phyloP scores from a whole-genome alignment of 2,329 filamentous ascomycete species.

The Scedosporium aurantiacum region DNA sequence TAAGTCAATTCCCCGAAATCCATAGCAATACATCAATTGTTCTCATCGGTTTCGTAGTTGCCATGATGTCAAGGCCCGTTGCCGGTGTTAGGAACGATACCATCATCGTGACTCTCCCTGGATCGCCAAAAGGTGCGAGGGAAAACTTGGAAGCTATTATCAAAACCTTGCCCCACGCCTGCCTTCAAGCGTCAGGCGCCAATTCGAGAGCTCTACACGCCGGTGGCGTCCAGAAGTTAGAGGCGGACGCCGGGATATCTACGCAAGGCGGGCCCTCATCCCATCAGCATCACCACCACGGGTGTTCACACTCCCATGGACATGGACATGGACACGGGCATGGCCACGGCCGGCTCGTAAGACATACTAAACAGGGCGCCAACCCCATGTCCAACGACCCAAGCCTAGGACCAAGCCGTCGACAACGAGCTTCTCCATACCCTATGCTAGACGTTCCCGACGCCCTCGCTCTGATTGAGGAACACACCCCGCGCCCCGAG shows the following conservation, averaged over 20 bases:
- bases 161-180: conserved; percentile 91
- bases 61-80: conserved; percentile 90
- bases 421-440: conserved; percentile 79
- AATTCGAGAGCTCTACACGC: conserved; percentile 71
- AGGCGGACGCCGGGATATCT: conserved; percentile 60
- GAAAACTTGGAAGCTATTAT: conserved; percentile 86
- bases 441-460: conserved; percentile 82
- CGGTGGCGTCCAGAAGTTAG: conserved; percentile 73
- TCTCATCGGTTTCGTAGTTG: conserved; percentile 45
- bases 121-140: conserved; percentile 87
- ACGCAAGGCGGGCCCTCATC: conserved; percentile 18
- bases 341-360: conserved; percentile 54
- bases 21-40: not conserved
- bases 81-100: conserved; percentile 76
- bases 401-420: conserved; percentile 48
- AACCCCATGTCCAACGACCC: conserved; percentile 50
- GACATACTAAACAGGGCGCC: conserved; percentile 59
- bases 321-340: conserved; percentile 52
- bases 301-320: conserved; percentile 37
- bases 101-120: conserved; percentile 79
- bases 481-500: conserved; percentile 57
- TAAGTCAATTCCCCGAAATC: conserved; percentile 32
- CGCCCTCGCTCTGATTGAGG: conserved; percentile 60
- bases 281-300: conserved; percentile 43
- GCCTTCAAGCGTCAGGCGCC: conserved; percentile 71